Percentiles rank a stretch among this genome's conserved stretches.
phyloP scores from a whole-genome alignment of 305 asterid species.

The Plantago lanceolata region DNA sequence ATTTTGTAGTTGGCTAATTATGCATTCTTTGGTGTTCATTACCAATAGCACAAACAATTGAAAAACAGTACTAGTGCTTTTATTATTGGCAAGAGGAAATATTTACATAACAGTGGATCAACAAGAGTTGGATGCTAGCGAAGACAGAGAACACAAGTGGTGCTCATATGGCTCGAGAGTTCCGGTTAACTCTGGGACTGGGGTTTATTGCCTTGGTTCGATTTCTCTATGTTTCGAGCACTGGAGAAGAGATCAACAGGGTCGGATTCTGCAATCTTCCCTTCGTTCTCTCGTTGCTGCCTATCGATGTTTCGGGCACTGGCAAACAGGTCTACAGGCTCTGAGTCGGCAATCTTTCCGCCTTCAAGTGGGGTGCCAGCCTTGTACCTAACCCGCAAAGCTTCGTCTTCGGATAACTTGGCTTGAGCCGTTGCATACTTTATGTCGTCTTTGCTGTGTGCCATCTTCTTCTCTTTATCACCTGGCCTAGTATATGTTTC shows the following conservation, averaged over 20 bases:
- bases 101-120: too few relatives aligned
- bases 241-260: slow-evolving; percentile 26
- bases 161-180: too few relatives aligned
- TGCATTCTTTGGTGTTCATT: too few relatives aligned
- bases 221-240: slow-evolving; percentile 25
- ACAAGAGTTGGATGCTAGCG: too few relatives aligned
- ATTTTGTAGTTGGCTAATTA: too few relatives aligned
- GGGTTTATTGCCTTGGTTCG: not conserved
- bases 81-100: too few relatives aligned
- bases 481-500: not conserved
- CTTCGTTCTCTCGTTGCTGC: slow-evolving; percentile 11
- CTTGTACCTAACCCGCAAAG: slow-evolving; percentile 34
- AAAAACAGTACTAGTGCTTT: too few relatives aligned
- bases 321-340: slow-evolving; percentile 37
- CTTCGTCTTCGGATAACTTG: slow-evolving; percentile 40
- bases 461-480: slow-evolving; percentile 29
- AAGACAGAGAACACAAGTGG: too few relatives aligned
- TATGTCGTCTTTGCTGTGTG: slow-evolving; percentile 40
- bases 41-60: too few relatives aligned
- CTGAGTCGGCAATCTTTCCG: slow-evolving; percentile 29
- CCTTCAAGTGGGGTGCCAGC: slow-evolving; percentile 45
- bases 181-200: not conserved
- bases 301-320: slow-evolving; percentile 28
- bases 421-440: slow-evolving; percentile 40
- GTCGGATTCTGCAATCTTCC: slow-evolving; percentile 19